Evolutionary conservation across 768 basidiomycete genomes (phyloP).

Genomic region (Rhizopogon sp.): DNA sequence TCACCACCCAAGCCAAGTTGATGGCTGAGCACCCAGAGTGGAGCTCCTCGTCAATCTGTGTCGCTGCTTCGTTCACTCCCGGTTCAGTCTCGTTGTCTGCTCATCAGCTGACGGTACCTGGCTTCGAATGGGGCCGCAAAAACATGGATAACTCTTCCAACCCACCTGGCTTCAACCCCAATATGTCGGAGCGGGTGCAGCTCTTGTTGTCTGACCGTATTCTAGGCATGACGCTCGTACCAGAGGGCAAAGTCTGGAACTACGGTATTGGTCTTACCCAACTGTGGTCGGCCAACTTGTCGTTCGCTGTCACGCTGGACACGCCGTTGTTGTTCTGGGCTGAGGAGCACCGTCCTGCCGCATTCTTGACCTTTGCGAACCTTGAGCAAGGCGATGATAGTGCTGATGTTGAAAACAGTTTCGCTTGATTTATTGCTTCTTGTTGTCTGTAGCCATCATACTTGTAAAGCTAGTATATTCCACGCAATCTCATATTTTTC

Average conservation of each 20-base stretch:
- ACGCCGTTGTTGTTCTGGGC: constrained; percentile 97
- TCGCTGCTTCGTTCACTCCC: constrained; percentile 95
- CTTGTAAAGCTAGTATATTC: neutral
- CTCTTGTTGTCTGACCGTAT: constrained; percentile 92
- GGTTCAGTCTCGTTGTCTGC: constrained; percentile 95
- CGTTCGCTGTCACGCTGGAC: constrained; percentile 82
- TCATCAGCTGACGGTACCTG: constrained; percentile 83
- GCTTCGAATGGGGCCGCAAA: constrained; percentile 98
- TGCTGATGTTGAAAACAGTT: constrained; percentile 93
- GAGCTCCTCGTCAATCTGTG: constrained; percentile 89
- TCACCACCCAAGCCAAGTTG: constrained; percentile 90
- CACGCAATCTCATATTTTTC: neutral
- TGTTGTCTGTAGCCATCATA: constrained; percentile 1
- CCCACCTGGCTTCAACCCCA: constrained; percentile 93
- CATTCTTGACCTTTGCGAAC: constrained; percentile 91
- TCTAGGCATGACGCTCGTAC: constrained; percentile 92
- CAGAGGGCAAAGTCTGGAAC: constrained; percentile 95
- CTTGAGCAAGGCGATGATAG: constrained; percentile 89
- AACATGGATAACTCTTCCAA: constrained; percentile 82
- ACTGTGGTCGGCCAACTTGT: constrained; percentile 77
- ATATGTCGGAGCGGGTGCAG: constrained; percentile 95
- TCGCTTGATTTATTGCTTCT: constrained; percentile 52
- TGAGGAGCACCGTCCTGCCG: constrained; percentile 89
- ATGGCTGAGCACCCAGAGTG: constrained; percentile 97
- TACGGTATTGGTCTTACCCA: constrained; percentile 94